Conservation (phyloP, 768 basidiomycete genomes). For the Kwoniella bestiolae region DNA sequence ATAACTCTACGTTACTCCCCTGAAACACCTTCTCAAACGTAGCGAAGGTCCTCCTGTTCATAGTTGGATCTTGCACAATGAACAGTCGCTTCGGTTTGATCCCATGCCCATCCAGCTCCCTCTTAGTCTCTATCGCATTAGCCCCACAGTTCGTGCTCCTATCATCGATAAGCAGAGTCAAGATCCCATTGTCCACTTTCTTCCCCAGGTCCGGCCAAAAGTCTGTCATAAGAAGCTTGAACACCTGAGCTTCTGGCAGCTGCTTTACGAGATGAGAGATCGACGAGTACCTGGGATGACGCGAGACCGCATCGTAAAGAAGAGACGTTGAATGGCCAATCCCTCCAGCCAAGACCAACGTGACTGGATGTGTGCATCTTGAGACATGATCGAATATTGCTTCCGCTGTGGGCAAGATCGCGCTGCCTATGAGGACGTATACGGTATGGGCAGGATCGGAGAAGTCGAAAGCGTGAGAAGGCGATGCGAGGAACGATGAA, state of each 20-base stretch:
- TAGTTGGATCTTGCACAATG: constrained; percentile 30
- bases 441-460: constrained; percentile 4
- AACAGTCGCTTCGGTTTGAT: constrained; percentile 8
- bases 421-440: constrained; percentile 17
- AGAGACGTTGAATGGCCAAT: constrained; percentile 25
- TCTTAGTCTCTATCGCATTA: constrained; percentile 13
- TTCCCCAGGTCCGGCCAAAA: constrained; percentile 13
- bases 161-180: constrained; percentile 20
- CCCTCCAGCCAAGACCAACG: constrained; percentile 20
- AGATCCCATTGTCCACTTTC: background rate
- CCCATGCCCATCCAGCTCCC: background rate
- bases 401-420: constrained; percentile 12
- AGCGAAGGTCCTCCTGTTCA: constrained; percentile 22
- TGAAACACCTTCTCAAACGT: constrained; percentile 18
- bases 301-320: constrained; percentile 16
- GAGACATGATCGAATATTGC: constrained; percentile 11
- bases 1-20: background rate
- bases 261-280: background rate
- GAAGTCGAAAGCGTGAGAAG: background rate
- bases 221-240: constrained; percentile 5
- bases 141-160: constrained; percentile 29
- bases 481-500: constrained; percentile 16
- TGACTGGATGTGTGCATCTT: background rate
- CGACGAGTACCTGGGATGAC: constrained; percentile 15
- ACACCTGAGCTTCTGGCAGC: constrained; percentile 11